Percentiles rank a stretch among this genome's conserved stretches.
phyloP scores from a whole-genome alignment of 495 filamentous ascomycete species.

The Hapsidospora chrysogenum region DNA sequence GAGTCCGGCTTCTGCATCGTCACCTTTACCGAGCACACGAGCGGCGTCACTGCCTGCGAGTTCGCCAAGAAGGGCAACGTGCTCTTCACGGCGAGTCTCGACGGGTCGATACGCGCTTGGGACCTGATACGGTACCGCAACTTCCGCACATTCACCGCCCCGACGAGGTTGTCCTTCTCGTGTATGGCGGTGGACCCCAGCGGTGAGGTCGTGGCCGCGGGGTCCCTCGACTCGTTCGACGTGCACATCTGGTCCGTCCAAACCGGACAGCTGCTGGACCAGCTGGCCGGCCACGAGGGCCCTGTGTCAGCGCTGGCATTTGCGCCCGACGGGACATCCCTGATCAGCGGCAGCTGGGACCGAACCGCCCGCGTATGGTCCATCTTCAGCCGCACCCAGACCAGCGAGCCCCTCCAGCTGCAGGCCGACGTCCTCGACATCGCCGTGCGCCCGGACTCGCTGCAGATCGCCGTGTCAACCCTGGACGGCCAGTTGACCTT shows the following conservation, averaged over 20 bases:
- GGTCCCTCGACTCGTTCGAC: slow-evolving; percentile 88
- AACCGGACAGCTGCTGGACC: slow-evolving; percentile 86
- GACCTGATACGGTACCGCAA: slow-evolving; percentile 93
- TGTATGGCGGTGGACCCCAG: slow-evolving; percentile 91
- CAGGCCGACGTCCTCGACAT: slow-evolving; percentile 80
- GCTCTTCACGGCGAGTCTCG: slow-evolving; percentile 82
- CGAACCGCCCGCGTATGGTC: slow-evolving; percentile 88
- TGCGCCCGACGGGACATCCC: slow-evolving; percentile 60
- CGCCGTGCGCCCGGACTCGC: slow-evolving; percentile 75
- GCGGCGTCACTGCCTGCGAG: slow-evolving; percentile 86
- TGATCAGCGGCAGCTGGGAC: slow-evolving; percentile 92
- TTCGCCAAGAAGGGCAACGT: slow-evolving; percentile 91
- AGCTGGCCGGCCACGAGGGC: slow-evolving; percentile 81
- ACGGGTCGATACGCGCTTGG: slow-evolving; percentile 90
- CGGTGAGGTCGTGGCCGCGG: slow-evolving; percentile 88
- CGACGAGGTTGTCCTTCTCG: slow-evolving; percentile 79
- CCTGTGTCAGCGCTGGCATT: slow-evolving; percentile 80
- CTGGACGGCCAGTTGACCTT: slow-evolving; percentile 89
- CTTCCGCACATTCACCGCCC: slow-evolving; percentile 90
- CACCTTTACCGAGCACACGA: slow-evolving; percentile 93
- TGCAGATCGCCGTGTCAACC: slow-evolving; percentile 79
- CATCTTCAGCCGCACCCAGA: slow-evolving; percentile 84
- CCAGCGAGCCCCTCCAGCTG: slow-evolving; percentile 81
- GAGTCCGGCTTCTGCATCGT: slow-evolving; percentile 94
- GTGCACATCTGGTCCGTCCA: slow-evolving; percentile 98